Base-by-base conservation (phyloP, 495 filamentous ascomycete species). In the Tuber brumale region DNA sequence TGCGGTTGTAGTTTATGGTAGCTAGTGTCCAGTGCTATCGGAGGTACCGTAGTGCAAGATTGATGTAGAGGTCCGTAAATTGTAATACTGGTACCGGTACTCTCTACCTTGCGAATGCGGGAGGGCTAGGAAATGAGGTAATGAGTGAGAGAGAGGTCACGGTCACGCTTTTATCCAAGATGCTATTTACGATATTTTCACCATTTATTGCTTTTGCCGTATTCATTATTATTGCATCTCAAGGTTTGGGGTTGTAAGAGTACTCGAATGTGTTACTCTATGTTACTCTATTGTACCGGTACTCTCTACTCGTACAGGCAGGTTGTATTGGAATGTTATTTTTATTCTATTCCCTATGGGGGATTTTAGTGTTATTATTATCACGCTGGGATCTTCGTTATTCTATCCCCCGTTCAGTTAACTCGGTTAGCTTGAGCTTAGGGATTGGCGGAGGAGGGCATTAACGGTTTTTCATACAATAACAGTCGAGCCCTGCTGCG, bases 401-500 rank as follows among this genome's bases (percentile, higher is more conserved):
- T 57, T 27, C 48, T 0, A 27, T 27, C 48, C 57, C 16, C 27
- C n/a, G 27, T 35, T 66, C 35, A 66, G 57, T 35, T 7, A 16
- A 35, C 31, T 66, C 27, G 57, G 57, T 35, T 66, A 66, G 57
- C 12, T 66, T 35, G 41, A 42, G 57, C 14, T 18, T 66, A 66
- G 57, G 57, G 57, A 31, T 66, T 35, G 16, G 27, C 57, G 14
- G 57, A 66, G 14, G 57, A 66, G 18, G 27, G 12, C 27, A 35
- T 66, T 8, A 35, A 6, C 57, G 27, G 27, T 66, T 35, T 66
- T 35, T 31, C 57, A 18, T 16, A 18, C 57, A 66, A 18, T 35
- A 27, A 66, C 31, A 18, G 57, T 66, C 57, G 27, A 35, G 57
- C 72, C 72, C 61, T 79, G 76, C 61, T 79, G 76, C 78, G 61